phyloP scores from a whole-genome alignment of 352 stramenopile species.

The Phytopythium boreale region DNA sequence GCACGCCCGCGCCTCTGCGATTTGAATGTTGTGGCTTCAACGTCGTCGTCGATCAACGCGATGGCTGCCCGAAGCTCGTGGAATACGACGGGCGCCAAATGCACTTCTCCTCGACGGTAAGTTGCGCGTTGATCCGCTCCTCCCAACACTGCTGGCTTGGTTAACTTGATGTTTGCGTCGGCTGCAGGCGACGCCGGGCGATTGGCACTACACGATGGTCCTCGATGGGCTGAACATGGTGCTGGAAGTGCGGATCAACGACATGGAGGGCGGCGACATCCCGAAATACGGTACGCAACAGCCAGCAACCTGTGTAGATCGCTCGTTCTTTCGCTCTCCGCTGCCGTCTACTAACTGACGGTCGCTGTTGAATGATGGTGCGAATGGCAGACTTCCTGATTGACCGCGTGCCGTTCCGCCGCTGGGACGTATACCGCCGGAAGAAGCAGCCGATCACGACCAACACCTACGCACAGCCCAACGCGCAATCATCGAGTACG shows the following conservation, averaged over 20 bases:
- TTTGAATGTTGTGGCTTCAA: neutral
- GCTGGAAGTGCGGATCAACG: constrained; percentile 86
- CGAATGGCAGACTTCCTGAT: constrained; percentile 59
- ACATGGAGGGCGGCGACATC: constrained; percentile 67
- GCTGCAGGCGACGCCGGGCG: constrained; percentile 53
- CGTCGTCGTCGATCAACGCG: neutral
- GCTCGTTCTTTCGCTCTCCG: neutral
- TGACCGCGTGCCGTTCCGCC: constrained; percentile 74
- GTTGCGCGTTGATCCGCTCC: neutral
- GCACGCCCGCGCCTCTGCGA: too few species aligned
- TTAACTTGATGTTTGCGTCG: neutral
- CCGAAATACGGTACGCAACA: constrained; percentile 71
- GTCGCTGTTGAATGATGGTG: neutral
- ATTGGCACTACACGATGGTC: constrained; percentile 81
- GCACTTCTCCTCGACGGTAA: constrained; percentile 77
- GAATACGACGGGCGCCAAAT: constrained; percentile 80
- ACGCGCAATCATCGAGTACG: constrained; percentile 32
- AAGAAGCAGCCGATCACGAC: constrained; percentile 49
- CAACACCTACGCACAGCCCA: constrained; percentile 38
- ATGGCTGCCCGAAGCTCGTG: constrained; percentile 32
- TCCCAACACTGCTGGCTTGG: neutral
- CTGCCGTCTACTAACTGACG: neutral
- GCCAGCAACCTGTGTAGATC: neutral
- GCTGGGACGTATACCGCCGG: constrained; percentile 79
- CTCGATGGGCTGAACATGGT: constrained; percentile 68